Percentiles rank a stretch among this genome's conserved stretches.
Conservation (phyloP, 2,329 filamentous ascomycete genomes). For the Hyphodiscus sp. region DNA sequence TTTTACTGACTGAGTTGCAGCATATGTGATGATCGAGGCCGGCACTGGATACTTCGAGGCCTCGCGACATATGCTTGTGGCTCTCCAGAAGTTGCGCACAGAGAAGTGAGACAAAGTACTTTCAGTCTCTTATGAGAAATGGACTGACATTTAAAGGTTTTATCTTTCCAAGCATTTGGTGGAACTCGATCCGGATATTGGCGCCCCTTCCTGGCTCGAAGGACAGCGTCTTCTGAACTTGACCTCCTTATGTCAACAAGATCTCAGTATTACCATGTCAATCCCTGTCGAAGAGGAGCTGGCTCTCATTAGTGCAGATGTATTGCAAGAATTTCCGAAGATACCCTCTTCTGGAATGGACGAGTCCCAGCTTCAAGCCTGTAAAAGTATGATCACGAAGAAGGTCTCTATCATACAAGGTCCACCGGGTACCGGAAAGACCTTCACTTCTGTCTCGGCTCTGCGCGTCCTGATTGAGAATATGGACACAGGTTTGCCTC, state of each 20-base stretch:
- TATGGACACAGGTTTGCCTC: constrained; percentile 47
- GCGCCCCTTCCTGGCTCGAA: constrained; percentile 46
- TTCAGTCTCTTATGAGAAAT: not conserved
- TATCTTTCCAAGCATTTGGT: constrained; percentile 57
- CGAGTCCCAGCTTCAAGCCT: constrained; percentile 60
- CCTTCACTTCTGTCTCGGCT: constrained; percentile 69
- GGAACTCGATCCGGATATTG: constrained; percentile 37
- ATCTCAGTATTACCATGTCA: not conserved
- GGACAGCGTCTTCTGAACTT: constrained; percentile 45
- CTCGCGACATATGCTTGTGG: constrained; percentile 62
- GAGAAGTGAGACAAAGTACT: constrained; percentile 22
- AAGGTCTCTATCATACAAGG: constrained; percentile 75
- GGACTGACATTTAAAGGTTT: constrained; percentile 36
- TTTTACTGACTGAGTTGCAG: constrained; percentile 7
- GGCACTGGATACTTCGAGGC: constrained; percentile 72
- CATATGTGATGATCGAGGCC: constrained; percentile 68
- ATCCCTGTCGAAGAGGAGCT: constrained; percentile 4
- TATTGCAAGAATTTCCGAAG: constrained; percentile 48
- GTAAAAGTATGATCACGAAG: constrained; percentile 64
- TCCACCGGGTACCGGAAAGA: constrained; percentile 72
- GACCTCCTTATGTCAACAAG: constrained; percentile 33
- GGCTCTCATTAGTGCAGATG: constrained; percentile 41
- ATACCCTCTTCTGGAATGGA: constrained; percentile 50
- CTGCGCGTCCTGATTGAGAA: constrained; percentile 60
- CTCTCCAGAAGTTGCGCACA: constrained; percentile 50